phyloP scores from a whole-genome alignment of 2,329 filamentous ascomycete genomes.

The Colletotrichum sp. region DNA sequence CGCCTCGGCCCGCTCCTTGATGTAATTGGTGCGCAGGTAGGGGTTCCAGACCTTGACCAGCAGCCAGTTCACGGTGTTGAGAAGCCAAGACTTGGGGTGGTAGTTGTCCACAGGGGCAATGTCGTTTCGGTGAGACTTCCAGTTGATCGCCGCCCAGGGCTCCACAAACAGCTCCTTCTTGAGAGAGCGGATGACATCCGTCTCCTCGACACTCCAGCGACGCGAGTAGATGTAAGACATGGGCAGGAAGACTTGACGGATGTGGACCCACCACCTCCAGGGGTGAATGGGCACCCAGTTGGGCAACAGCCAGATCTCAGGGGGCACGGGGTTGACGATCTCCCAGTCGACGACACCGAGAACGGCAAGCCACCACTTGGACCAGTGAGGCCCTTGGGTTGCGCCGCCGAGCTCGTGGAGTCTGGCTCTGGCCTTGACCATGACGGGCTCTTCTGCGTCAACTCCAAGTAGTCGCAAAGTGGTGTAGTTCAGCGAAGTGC shows the following conservation, averaged over 20 bases:
- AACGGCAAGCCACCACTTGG: slow-evolving; percentile 93
- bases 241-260: slow-evolving; percentile 92
- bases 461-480: slow-evolving; percentile 82
- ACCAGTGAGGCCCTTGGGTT: slow-evolving; percentile 87
- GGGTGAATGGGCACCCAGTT: slow-evolving; percentile 91
- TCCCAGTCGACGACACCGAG: slow-evolving; percentile 88
- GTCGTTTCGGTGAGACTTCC: slow-evolving; percentile 78
- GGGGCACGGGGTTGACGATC: slow-evolving; percentile 90
- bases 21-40: slow-evolving; percentile 68
- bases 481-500: slow-evolving; percentile 88
- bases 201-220: slow-evolving; percentile 78
- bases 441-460: slow-evolving; percentile 79
- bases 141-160: slow-evolving; percentile 79
- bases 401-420: slow-evolving; percentile 89
- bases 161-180: slow-evolving; percentile 84
- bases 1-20: slow-evolving; percentile 77
- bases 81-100: slow-evolving; percentile 85
- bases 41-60: slow-evolving; percentile 83
- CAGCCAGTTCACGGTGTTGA: slow-evolving; percentile 80
- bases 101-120: slow-evolving; percentile 87
- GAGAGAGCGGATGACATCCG: slow-evolving; percentile 73
- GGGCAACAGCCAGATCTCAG: slow-evolving; percentile 91
- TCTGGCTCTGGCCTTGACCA: slow-evolving; percentile 83
- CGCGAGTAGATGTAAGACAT: slow-evolving; percentile 93
- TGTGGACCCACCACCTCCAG: slow-evolving; percentile 98